These are phyloP conservation scores for Claviceps sp. DNA, from an alignment of 2,329 filamentous ascomycete species.

Conservation along the genomic window DNA sequence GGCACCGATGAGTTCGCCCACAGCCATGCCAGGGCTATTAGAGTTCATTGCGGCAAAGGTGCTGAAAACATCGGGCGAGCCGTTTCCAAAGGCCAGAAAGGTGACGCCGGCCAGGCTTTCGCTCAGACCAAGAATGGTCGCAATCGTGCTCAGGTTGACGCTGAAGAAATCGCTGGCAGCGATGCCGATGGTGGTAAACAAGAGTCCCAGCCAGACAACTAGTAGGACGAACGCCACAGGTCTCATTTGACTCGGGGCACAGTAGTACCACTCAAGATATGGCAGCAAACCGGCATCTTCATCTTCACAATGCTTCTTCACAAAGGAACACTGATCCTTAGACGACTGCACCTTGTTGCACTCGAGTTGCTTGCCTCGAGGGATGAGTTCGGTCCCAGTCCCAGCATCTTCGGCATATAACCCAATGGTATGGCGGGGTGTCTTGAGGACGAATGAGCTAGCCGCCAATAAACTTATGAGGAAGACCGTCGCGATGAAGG, in stretches of 20 bases:
- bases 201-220: slow-evolving; percentile 68
- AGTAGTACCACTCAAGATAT: slow-evolving; percentile 88
- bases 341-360: slow-evolving; percentile 71
- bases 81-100: slow-evolving; percentile 92
- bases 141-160: slow-evolving; percentile 88
- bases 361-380: slow-evolving; percentile 27
- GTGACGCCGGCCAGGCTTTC: slow-evolving; percentile 95
- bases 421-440: slow-evolving; percentile 4
- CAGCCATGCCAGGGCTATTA: slow-evolving; percentile 89
- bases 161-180: slow-evolving; percentile 98
- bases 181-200: slow-evolving; percentile 95
- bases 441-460: slow-evolving; percentile 26
- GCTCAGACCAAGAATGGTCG: slow-evolving; percentile 77
- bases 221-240: slow-evolving; percentile 69
- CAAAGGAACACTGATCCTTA: slow-evolving; percentile 74
- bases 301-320: slow-evolving; percentile 68
- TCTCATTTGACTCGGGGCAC: slow-evolving; percentile 52
- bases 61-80: slow-evolving; percentile 94
- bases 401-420: neutral
- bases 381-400: slow-evolving; percentile 9
- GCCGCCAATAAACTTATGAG: slow-evolving; percentile 32
- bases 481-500: slow-evolving; percentile 34
- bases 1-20: slow-evolving; percentile 89
- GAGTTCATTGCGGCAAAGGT: slow-evolving; percentile 97
- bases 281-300: slow-evolving; percentile 83